Evolutionary conservation across 805 yeast genomes (phyloP).

Genomic region (Candida takata): DNA sequence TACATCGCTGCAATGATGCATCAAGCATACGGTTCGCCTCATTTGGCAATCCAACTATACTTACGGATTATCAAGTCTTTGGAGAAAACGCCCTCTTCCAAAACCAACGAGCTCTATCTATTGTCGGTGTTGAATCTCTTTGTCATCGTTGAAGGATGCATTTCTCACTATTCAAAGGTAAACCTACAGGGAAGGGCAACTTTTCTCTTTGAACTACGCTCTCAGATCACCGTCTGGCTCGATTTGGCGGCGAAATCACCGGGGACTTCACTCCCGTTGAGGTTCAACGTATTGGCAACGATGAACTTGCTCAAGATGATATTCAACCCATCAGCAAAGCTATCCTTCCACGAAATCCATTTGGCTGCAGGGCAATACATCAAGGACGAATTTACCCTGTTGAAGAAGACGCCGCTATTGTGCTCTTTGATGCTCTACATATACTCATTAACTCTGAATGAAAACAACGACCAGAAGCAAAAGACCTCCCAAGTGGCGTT

Average conservation of each 20-base stretch:
- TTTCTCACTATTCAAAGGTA: slow-evolving; percentile 7
- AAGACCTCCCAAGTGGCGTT: slow-evolving; percentile 23
- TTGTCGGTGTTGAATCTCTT: slow-evolving; percentile 10
- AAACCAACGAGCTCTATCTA: slow-evolving; percentile 13
- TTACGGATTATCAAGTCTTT: slow-evolving; percentile 1
- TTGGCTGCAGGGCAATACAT: no score
- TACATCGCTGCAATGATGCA: slow-evolving; percentile 7
- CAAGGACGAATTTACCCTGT: slow-evolving; percentile 11
- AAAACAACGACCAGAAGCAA: slow-evolving; percentile 24
- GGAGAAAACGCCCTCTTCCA: slow-evolving; percentile 1
- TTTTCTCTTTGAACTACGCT: slow-evolving; percentile 5
- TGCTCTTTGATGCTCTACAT: slow-evolving; percentile 18
- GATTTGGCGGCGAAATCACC: slow-evolving; percentile 2
- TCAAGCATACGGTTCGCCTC: slow-evolving; percentile 13
- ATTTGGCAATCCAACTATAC: slow-evolving; percentile 10
- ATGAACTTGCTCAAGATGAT: no score
- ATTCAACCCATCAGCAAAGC: no score
- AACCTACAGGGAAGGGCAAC: slow-evolving; percentile 2
- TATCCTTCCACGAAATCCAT: no score
- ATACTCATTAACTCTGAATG: slow-evolving; percentile 19
- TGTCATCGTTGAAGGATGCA: slow-evolving; percentile 12
- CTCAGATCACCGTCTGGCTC: slow-evolving; percentile 3
- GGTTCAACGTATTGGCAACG: slow-evolving; percentile 1
- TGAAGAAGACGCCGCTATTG: slow-evolving; percentile 17
- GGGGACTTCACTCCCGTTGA: slow-evolving; percentile 5